Evolutionary conservation across 768 basidiomycete genomes (phyloP).

Genomic region (Trametes gibbosa): DNA sequence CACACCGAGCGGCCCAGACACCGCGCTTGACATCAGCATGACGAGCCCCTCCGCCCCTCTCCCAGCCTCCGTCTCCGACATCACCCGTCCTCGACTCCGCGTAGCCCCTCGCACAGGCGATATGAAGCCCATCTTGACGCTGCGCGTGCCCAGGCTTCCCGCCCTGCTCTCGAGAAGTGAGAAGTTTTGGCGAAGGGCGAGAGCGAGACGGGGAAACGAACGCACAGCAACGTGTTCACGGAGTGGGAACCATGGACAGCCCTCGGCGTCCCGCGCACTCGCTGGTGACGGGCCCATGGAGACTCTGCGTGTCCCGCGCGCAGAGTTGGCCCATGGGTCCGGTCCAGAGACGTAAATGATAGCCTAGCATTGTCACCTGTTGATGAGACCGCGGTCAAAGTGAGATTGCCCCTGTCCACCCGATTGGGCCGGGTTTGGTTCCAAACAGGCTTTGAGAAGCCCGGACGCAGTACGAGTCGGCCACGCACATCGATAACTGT

Average conservation of each 20-base stretch:
- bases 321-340: neutral
- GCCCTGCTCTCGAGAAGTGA: neutral
- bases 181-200: neutral
- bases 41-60: constrained; percentile 3
- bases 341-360: constrained; percentile 8
- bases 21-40: constrained; percentile 10
- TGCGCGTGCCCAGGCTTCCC: constrained; percentile 1
- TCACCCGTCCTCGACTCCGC: constrained; percentile 1
- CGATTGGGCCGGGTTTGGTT: constrained; percentile 15
- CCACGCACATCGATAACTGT: constrained; percentile 4
- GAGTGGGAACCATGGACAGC: constrained; percentile 9
- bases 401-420: constrained; percentile 4
- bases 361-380: constrained; percentile 9
- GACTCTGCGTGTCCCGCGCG: neutral
- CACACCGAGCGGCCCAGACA: constrained; percentile 3
- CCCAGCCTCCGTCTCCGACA: neutral
- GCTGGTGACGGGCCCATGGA: constrained; percentile 1
- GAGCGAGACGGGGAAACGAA: neutral
- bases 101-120: neutral
- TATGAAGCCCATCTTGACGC: neutral
- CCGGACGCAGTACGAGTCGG: constrained; percentile 12
- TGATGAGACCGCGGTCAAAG: constrained; percentile 5
- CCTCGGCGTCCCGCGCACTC: constrained; percentile 1
- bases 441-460: constrained; percentile 15
- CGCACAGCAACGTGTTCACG: constrained; percentile 7